Base-by-base conservation (phyloP, 1,284 basidiomycete genomes). In the Moesziomyces sp. region DNA sequence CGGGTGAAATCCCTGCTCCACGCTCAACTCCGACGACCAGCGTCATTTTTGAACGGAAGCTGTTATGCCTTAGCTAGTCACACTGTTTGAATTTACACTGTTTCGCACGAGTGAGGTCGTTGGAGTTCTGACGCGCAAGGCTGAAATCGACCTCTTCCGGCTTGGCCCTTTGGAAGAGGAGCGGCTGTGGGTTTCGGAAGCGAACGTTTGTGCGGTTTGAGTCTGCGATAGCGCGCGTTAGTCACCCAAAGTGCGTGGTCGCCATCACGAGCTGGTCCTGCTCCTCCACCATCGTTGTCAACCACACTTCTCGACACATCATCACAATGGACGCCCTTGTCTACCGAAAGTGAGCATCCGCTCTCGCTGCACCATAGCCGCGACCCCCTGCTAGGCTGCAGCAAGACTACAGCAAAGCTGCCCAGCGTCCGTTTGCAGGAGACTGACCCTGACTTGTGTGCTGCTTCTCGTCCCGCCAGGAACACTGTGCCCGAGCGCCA, bases 401-500 rank as follows among this genome's bases (percentile, higher is more conserved):
- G 38, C 16, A n/a, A 40, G 14, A 16, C 38, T 40, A 11, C 30
- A 34, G 30, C 30, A 34, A 34, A 18, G n/a, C 14, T 30, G 16
- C 35, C 38, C 19, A 38, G 11, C n/a, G 30, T 10, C 26, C 24
- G 9, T 38, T 16, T 21, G 21, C 14, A 6, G 19, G 38, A n/a
- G 3, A 62, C 49, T 55, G 52, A 58, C 42, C 38, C 23, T 44
- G n/a, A 19, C 13, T 26, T 5, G 40, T 11, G 34, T 34, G 7
- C 19, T n/a, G 26, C n/a, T 50, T 45, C 24, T 58, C 46, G 16
- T 11, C 18, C 35, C 2, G 21, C 18, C 38, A 81, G 80, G 67
- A 80, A 80, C 77, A 79, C 66, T 42, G 56, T 81, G 38, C 61
- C 57, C 34, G 46, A 77, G 76, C 80, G 78, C 60, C 80, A 81